Evolutionary conservation across 345 rosid species (phyloP).

Genomic region (Syzygium aromaticum): DNA sequence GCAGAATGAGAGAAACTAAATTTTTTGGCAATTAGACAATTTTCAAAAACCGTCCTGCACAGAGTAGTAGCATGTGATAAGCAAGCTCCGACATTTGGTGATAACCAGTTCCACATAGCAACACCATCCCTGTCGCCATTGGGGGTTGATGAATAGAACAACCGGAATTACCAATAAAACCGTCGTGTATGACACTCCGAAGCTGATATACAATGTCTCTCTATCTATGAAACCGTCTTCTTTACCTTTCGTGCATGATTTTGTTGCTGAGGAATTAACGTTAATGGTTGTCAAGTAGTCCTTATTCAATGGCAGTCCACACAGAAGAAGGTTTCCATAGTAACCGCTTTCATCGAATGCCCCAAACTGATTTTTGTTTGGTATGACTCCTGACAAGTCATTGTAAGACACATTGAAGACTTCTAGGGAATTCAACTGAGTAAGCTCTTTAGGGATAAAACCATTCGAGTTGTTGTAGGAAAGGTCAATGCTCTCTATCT

Average conservation of each 20-base stretch:
- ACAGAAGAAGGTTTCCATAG: not conserved
- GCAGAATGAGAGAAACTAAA: not conserved
- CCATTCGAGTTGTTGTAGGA: not conserved
- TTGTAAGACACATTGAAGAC: not conserved
- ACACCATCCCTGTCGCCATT: not conserved
- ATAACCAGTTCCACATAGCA: not conserved
- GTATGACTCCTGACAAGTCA: not conserved
- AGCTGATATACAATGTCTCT: not conserved
- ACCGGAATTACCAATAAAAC: too few species aligned
- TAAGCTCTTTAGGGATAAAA: not conserved
- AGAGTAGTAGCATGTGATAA: not conserved
- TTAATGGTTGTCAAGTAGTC: rapidly evolving
- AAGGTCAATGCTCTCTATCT: not conserved
- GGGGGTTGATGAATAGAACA: not conserved
- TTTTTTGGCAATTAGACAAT: not conserved
- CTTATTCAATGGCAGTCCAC: not conserved
- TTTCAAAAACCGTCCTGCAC: not conserved
- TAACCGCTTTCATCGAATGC: not conserved
- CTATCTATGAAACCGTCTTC: rapidly evolving
- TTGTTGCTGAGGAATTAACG: rapidly evolving
- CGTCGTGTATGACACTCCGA: rapidly evolving
- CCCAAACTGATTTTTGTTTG: not conserved
- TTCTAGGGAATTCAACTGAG: rapidly evolving
- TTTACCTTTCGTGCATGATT: rapidly evolving
- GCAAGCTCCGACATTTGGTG: not conserved